Base-by-base conservation (phyloP, 169 alveolate species). In the Cyclospora cayetanensis region DNA sequence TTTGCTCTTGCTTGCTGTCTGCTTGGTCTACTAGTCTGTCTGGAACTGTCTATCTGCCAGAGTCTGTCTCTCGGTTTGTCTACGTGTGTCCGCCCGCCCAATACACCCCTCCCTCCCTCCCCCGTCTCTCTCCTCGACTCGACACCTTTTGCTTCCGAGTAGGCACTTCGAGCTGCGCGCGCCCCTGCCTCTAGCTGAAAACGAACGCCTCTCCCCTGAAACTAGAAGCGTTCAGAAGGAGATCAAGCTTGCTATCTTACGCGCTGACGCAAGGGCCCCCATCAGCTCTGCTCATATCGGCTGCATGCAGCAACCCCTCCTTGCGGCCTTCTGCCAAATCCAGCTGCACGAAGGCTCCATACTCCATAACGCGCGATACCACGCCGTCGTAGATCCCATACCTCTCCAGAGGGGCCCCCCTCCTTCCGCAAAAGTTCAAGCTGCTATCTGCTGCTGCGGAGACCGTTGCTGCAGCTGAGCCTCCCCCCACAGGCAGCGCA, bases 221-320 rank as follows among this genome's bases (percentile, higher is more conserved):
- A n/a, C n/a, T n/a, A n/a, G n/a, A n/a, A n/a, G n/a, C n/a, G n/a
- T n/a, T n/a, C n/a, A n/a, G n/a, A n/a, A n/a, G n/a, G n/a, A n/a
- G n/a, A n/a, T n/a, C n/a, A n/a, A n/a, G n/a, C n/a, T n/a, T 1
- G 1, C n/a, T n/a, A 31, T 7, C 70, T 55, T 31, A 70, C 83
- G 83, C 55, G 83, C 34, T 70, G 34, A 70, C 83, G 37, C 83
- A 31, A 1, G 92, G 76, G 41, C 92, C 41, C 12, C 85, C 86
- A 66, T 86, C 85, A 5, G 94, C 52, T 27, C 93, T 84, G 4
- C 90, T 20, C 60, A 96, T 94, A 25, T 95, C 97, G 0, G 97
- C 95, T 11, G 87, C 95, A 70, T 96, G 98, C 1, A 95, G 96
- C 12, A 96, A 93, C 7, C 98, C 98, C 22, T 95, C 94, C 31